Percentiles rank a stretch among this genome's conserved stretches.
phyloP scores from a whole-genome alignment of 331 rosid genomes.

The Malus hybrid region DNA sequence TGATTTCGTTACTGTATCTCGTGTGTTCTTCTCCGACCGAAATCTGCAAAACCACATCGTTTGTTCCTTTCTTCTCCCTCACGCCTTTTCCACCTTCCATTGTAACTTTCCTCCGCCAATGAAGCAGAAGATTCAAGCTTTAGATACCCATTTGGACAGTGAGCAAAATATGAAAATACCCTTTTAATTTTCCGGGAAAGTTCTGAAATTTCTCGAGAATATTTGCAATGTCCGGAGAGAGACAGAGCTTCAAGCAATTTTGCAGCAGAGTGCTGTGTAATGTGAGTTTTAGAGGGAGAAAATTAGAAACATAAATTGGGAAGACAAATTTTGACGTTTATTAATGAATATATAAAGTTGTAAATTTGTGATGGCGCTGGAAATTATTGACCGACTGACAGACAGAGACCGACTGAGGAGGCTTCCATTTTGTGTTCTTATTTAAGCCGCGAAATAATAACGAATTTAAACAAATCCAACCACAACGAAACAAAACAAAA shows the following conservation, averaged over 20 bases:
- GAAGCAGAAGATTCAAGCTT: not conserved
- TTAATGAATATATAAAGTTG: not conserved
- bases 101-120: not conserved
- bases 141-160: not conserved
- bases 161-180: not conserved
- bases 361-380: not conserved
- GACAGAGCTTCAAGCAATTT: not conserved
- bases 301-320: not conserved
- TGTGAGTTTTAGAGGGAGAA: not conserved
- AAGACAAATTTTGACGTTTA: not conserved
- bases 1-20: not conserved
- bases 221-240: not conserved
- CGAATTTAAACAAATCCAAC: not conserved
- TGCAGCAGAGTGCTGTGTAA: not conserved
- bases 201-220: constrained; percentile 2
- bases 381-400: constrained; percentile 1
- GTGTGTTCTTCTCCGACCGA: constrained; percentile 17
- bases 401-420: not conserved
- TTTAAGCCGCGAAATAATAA: not conserved
- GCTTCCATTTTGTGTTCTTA: not conserved
- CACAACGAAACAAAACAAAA: not conserved
- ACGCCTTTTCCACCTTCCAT: constrained; percentile 25
- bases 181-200: not conserved
- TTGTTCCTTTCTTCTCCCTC: constrained; percentile 33
- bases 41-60: constrained; percentile 55